phyloP scores from a whole-genome alignment of 768 basidiomycete genomes.

The Leucogyrophana mollusca region DNA sequence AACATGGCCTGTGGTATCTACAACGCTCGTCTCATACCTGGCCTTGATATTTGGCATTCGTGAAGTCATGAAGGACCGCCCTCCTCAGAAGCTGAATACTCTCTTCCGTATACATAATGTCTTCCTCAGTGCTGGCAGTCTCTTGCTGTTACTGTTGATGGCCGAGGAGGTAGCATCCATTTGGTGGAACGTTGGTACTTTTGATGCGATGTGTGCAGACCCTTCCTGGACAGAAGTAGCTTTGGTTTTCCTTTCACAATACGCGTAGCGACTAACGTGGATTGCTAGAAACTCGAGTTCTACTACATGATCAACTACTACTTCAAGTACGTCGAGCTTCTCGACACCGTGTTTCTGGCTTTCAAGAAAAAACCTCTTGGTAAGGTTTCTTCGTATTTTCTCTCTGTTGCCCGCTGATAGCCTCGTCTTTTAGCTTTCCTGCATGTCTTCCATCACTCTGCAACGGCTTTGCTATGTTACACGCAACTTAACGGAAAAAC shows the following conservation, averaged over 20 bases:
- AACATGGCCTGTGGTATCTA: conserved; percentile 62
- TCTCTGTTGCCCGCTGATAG: conserved; percentile 2
- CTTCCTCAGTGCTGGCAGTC: conserved; percentile 80
- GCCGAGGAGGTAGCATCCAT: conserved; percentile 88
- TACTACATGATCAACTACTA: conserved; percentile 99
- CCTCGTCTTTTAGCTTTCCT: conserved; percentile 68
- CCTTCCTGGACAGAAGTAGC: conserved; percentile 86
- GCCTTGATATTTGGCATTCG: conserved; percentile 84
- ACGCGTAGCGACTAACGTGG: conserved; percentile 1
- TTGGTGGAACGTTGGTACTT: conserved; percentile 66
- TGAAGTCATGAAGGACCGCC: conserved; percentile 77
- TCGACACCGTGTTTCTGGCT: conserved; percentile 96
- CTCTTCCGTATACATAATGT: conserved; percentile 92
- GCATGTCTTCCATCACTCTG: conserved; percentile 99
- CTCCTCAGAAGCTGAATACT: conserved; percentile 71
- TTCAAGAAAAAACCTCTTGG: conserved; percentile 98
- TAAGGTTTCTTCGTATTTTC: conserved; percentile 39
- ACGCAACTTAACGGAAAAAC: conserved; percentile 93
- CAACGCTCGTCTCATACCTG: conserved; percentile 77
- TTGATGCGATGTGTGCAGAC: conserved; percentile 74
- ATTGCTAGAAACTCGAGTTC: conserved; percentile 76
- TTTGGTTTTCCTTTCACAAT: conserved; percentile 15
- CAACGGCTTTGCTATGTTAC: conserved; percentile 93
- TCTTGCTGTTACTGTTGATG: conserved; percentile 85
- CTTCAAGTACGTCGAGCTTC: conserved; percentile 95